Evolutionary conservation across 2,329 filamentous ascomycete species (phyloP).

Genomic region (Microdochium paspali): DNA sequence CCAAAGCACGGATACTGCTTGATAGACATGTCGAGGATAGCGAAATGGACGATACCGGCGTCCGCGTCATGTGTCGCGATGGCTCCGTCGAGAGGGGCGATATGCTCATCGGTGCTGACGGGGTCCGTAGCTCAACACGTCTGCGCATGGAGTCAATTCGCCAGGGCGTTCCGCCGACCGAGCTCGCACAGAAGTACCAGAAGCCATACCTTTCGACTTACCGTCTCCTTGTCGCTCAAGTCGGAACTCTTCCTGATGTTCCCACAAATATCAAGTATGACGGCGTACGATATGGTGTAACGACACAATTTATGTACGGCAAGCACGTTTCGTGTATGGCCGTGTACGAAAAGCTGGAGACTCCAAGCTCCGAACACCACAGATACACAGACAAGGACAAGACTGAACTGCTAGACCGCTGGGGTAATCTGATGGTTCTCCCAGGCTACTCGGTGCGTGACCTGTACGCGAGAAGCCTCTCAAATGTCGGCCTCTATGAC

Average conservation of each 20-base stretch:
- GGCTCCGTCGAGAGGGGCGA: not conserved
- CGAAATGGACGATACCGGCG: not conserved
- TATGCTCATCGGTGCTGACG: not conserved
- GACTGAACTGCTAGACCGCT: not conserved
- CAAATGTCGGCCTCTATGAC: not conserved
- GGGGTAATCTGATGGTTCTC: not conserved
- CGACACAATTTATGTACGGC: constrained; percentile 1
- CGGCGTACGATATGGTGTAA: not conserved
- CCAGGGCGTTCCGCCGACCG: not conserved
- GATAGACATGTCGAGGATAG: not conserved
- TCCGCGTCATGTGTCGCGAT: not conserved
- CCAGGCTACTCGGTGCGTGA: not conserved
- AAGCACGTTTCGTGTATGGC: not conserved
- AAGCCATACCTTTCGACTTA: not conserved
- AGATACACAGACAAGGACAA: not conserved
- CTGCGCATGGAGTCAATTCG: not conserved
- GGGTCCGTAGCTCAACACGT: not conserved
- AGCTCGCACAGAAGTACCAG: not conserved
- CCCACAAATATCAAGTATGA: not conserved
- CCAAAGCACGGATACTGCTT: not conserved
- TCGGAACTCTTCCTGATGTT: not conserved
- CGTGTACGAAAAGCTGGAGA: not conserved
- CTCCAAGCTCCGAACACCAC: not conserved
- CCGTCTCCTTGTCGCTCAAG: not conserved
- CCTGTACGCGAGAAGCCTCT: not conserved